These are phyloP conservation scores for Alternaria infectoria DNA, from an alignment of 2,329 filamentous ascomycete genomes.

Conservation along the genomic window DNA sequence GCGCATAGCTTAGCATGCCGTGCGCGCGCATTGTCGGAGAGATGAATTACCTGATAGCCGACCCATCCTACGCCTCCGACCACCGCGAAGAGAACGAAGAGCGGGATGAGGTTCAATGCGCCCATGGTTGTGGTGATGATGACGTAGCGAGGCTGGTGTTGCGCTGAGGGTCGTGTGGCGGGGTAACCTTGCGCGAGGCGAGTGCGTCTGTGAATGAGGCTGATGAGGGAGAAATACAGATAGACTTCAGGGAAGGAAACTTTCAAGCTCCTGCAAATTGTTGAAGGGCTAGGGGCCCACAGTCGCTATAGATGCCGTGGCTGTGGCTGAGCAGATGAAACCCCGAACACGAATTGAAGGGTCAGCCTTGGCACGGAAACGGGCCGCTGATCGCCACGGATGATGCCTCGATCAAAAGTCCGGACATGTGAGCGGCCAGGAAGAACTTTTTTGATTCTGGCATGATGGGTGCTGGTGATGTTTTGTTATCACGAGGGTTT, in stretches of 20 bases:
- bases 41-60: slow-evolving; percentile 64
- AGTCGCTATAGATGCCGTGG: slow-evolving; percentile 8
- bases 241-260: background rate
- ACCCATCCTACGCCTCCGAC: slow-evolving; percentile 67
- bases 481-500: background rate
- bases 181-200: background rate
- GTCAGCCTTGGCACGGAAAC: slow-evolving; percentile 11
- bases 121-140: slow-evolving; percentile 37
- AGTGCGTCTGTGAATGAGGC: background rate
- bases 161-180: background rate
- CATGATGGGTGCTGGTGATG: background rate
- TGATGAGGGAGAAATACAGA: background rate
- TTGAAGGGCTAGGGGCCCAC: slow-evolving; percentile 7
- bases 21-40: background rate
- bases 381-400: slow-evolving; percentile 7
- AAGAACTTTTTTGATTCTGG: background rate
- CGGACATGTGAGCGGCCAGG: background rate
- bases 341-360: slow-evolving; percentile 10
- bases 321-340: slow-evolving; percentile 22
- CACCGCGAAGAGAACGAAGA: slow-evolving; percentile 67
- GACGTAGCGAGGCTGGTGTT: slow-evolving; percentile 11
- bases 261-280: background rate
- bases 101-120: slow-evolving; percentile 65
- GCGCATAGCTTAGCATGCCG: slow-evolving; percentile 3
- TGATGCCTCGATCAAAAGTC: background rate